phyloP scores from a whole-genome alignment of 305 asterid species.

The Solanum hybrid region DNA sequence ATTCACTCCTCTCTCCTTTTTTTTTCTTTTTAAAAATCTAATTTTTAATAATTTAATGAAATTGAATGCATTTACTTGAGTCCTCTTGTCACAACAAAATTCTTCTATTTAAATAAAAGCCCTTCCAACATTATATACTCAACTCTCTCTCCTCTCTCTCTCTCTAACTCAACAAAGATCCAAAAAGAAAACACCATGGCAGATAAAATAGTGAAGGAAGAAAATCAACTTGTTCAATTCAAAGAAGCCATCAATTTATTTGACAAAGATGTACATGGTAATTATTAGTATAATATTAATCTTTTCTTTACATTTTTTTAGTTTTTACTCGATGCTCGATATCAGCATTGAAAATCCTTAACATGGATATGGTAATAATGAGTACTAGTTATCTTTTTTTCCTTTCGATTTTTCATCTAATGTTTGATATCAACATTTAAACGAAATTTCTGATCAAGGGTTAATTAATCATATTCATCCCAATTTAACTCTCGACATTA shows the following conservation, averaged over 20 bases:
- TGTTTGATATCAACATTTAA: not conserved
- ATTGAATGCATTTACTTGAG: not conserved
- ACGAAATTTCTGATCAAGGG: not conserved
- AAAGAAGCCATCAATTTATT: constrained; percentile 55
- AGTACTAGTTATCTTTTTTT: not conserved
- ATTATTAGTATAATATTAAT: not conserved
- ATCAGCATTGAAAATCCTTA: not conserved
- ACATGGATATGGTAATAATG: constrained; percentile 30
- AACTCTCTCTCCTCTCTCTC: not conserved
- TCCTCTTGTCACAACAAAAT: not conserved
- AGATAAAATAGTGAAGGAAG: not conserved
- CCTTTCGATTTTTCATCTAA: not conserved
- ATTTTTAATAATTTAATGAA: not conserved
- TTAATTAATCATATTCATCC: not conserved
- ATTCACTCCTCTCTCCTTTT: not conserved
- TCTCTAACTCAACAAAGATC: not conserved
- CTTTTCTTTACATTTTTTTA: not conserved
- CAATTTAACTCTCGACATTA: not conserved
- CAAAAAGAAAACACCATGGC: not conserved
- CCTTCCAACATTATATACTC: not conserved
- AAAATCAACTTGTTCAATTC: constrained; percentile 49
- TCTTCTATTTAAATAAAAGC: not conserved
- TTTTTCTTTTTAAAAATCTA: not conserved
- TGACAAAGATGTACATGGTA: constrained; percentile 55
- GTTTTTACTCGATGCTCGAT: not conserved